A percentile compares a stretch with the other conserved stretches of the same genome.
phyloP scores from a whole-genome alignment of 306 rosid genomes.

The Albizia julibrissin region DNA sequence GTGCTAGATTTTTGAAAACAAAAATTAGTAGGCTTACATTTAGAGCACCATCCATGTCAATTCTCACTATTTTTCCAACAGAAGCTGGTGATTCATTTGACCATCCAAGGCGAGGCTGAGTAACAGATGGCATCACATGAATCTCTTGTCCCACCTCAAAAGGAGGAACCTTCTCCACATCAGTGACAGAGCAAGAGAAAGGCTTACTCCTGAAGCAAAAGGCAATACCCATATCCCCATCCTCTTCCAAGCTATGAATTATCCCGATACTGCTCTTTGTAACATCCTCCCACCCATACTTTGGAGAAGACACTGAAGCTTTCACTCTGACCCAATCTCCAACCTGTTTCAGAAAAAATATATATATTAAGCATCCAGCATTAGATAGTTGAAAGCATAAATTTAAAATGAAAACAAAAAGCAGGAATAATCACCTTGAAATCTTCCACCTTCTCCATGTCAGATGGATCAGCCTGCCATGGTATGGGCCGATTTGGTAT shows the following conservation, averaged over 20 bases:
- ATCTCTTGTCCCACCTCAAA: constrained; percentile 91
- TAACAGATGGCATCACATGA: constrained; percentile 71
- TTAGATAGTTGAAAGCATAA: constrained; percentile 12
- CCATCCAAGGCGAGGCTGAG: constrained; percentile 96
- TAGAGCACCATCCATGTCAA: constrained; percentile 96
- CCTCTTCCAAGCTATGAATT: constrained; percentile 94
- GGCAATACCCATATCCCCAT: constrained; percentile 92
- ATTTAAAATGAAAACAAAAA: constrained; percentile 22
- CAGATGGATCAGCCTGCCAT: constrained; percentile 99
- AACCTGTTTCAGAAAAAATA: constrained; percentile 55
- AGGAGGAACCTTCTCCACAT: constrained; percentile 88
- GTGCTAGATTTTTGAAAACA: constrained; percentile 19
- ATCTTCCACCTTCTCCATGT: constrained; percentile 97
- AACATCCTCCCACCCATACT: constrained; percentile 97
- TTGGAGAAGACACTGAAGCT: constrained; percentile 96
- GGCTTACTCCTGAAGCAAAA: constrained; percentile 98
- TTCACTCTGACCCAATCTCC: constrained; percentile 99
- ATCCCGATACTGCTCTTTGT: constrained; percentile 87
- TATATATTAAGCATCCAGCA: constrained; percentile 19
- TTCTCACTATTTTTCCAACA: constrained; percentile 78
- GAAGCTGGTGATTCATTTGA: constrained; percentile 92
- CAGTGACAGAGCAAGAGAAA: constrained; percentile 88
- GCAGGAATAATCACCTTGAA: constrained; percentile 65
- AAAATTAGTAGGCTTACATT: constrained; percentile 65
- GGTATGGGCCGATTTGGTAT: constrained; percentile 94